Evolutionary conservation across 805 yeast genomes (phyloP).

Genomic region (Ogataea glucozyma): DNA sequence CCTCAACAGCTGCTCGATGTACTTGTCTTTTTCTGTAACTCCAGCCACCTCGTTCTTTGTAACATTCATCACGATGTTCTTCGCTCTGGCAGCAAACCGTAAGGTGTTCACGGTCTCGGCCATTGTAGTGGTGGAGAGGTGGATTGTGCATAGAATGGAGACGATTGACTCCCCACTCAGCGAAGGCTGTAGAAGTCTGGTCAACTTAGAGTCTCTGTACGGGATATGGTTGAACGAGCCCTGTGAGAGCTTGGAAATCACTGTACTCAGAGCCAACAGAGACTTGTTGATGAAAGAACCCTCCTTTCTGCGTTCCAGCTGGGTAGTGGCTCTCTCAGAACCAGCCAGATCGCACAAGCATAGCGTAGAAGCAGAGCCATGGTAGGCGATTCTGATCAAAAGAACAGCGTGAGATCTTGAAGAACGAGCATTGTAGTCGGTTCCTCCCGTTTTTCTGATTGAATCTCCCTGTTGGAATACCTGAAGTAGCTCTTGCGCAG

Average conservation of each 20-base stretch:
- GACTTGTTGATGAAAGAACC: constrained; percentile 94
- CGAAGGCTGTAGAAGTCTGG: constrained; percentile 89
- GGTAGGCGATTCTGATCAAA: constrained; percentile 56
- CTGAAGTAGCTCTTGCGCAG: constrained; percentile 59
- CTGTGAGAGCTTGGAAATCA: constrained; percentile 70
- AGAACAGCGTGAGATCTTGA: constrained; percentile 92
- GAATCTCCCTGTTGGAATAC: constrained; percentile 70
- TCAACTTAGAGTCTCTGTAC: constrained; percentile 88
- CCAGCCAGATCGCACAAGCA: constrained; percentile 96
- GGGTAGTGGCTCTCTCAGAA: constrained; percentile 82
- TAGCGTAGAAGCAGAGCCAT: constrained; percentile 56
- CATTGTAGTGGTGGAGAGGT: constrained; percentile 56
- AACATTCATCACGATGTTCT: constrained; percentile 74
- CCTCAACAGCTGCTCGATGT: constrained; percentile 55
- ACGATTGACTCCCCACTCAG: constrained; percentile 84
- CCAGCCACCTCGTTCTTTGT: constrained; percentile 47
- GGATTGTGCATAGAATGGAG: constrained; percentile 84
- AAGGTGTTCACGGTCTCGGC: constrained; percentile 85
- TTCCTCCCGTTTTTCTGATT: constrained; percentile 77
- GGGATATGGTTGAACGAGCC: constrained; percentile 64
- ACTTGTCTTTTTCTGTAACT: constrained; percentile 44
- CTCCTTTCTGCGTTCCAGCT: constrained; percentile 82
- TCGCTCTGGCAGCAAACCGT: constrained; percentile 91
- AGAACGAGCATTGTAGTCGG: constrained; percentile 84
- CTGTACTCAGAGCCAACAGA: constrained; percentile 84